These are phyloP conservation scores for Aspergillus spinulosporus DNA, from an alignment of 2,329 filamentous ascomycete species.

Conservation along the genomic window DNA sequence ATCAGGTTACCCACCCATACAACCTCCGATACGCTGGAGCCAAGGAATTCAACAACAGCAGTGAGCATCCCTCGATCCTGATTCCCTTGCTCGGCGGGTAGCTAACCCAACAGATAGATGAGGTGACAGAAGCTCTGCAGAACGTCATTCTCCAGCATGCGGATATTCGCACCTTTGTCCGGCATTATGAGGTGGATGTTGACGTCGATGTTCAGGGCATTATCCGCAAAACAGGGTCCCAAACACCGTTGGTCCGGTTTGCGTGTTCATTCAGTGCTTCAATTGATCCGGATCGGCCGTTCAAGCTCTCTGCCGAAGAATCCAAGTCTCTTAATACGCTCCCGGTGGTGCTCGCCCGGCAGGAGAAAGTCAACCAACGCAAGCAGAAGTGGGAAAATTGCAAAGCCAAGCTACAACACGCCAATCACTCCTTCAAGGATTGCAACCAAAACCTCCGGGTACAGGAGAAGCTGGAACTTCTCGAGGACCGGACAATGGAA, in stretches of 20 bases:
- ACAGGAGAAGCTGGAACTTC: conserved; percentile 9
- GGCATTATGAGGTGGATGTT: conserved; percentile 14
- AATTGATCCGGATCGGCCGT: not conserved
- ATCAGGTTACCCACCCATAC: conserved; percentile 31
- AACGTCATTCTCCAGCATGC: conserved; percentile 28
- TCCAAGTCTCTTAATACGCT: not conserved
- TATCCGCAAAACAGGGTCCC: not conserved
- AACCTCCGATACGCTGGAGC: conserved; percentile 31
- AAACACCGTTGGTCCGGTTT: not conserved
- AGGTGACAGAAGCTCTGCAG: conserved; percentile 22
- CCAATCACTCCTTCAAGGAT: too few species aligned
- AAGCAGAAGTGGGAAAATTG: not conserved
- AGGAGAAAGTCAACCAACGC: not conserved
- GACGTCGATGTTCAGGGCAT: not conserved
- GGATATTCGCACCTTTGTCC: conserved; percentile 31
- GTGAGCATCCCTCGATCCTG: conserved; percentile 24
- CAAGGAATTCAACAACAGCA: conserved; percentile 39
- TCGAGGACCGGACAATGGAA: conserved; percentile 2
- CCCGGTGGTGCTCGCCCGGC: not conserved
- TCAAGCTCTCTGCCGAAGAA: not conserved
- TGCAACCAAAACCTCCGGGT: too few species aligned
- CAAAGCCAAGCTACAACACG: not conserved
- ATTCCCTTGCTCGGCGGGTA: not conserved
- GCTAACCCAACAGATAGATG: conserved; percentile 12
- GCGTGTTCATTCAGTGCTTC: not conserved